Base-by-base conservation (phyloP, 2,329 filamentous ascomycete genomes). In the Curvularia sp. region DNA sequence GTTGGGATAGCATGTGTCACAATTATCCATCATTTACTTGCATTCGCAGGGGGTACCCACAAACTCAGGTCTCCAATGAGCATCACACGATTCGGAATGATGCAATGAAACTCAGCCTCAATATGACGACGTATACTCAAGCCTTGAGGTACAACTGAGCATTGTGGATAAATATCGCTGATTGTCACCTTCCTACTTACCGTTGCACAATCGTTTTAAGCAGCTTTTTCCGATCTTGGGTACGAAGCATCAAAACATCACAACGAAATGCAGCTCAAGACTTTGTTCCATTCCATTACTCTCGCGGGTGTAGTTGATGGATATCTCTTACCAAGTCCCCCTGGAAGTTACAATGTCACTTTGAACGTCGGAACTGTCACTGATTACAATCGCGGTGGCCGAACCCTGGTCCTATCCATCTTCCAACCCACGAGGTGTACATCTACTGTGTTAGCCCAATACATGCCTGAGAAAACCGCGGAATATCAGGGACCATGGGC, bases 401-500 rank as follows among this genome's bases (percentile, higher is more conserved):
- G 65, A 22, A 50, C 26, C 55, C 57, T 68, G 58, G 61, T 62
- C 62, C 41, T 68, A 26, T 66, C 65, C 1, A 57, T 68, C 50
- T 68, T 66, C 46, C 65, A 65, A 48, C 65, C 65, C 48, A 51
- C 55, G n/a, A 60, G 28, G 22, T 68, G 62, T 54, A 43, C 49
- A 7, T 58, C 56, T n/a, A 61, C 58, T 55, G 53, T 65, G 20
- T 51, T 57, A 13, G 60, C 59, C 38, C 18, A 44, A 10, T 65
- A 69, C 49, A 69, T 66, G 64, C 64, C 66, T 47, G 61, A 65
- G 49, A 55, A 62, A 57, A 67, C 63, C 41, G 64, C 66, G 47
- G 61, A 66, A 28, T 62, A 61, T 49, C 53, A 67, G 50, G 64
- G 63, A 7, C 49, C 57, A 50, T 67, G 24, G 24, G 20, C 62